Evolutionary conservation across 2,329 filamentous ascomycete species (phyloP).

Genomic region (Calonectria pseudoreteaudii): DNA sequence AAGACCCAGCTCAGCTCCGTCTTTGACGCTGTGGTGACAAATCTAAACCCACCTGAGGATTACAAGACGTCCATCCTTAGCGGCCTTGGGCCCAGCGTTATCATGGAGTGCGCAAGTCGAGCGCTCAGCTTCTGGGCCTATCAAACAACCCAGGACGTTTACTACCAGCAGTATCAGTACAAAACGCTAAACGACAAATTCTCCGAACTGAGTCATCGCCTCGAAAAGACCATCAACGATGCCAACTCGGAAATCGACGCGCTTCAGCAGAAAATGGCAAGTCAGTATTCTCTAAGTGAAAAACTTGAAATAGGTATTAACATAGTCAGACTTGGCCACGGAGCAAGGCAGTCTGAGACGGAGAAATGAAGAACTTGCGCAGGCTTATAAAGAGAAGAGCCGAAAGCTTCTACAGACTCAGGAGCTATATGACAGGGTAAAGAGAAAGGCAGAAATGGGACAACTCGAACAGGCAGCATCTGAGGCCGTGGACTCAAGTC

Average conservation of each 20-base stretch:
- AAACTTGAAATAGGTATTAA: constrained; percentile 13
- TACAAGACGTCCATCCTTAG: constrained; percentile 90
- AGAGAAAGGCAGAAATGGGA: constrained; percentile 64
- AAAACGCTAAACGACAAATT: constrained; percentile 81
- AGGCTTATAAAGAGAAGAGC: constrained; percentile 76
- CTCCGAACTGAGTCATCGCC: constrained; percentile 69
- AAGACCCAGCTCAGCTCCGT: constrained; percentile 73
- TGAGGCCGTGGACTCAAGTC: constrained; percentile 52
- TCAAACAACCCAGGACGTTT: constrained; percentile 85
- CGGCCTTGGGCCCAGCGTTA: constrained; percentile 81
- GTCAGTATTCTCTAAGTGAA: constrained; percentile 53
- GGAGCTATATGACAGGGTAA: constrained; percentile 71
- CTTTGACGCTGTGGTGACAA: constrained; percentile 79
- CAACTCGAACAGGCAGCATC: constrained; percentile 67
- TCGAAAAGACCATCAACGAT: constrained; percentile 80
- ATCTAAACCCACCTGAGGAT: constrained; percentile 84
- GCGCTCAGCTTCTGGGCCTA: constrained; percentile 89
- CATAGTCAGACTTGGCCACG: constrained; percentile 61
- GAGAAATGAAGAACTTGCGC: constrained; percentile 78
- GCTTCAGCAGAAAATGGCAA: constrained; percentile 73
- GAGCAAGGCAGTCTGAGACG: constrained; percentile 73
- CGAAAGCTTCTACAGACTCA: constrained; percentile 77
- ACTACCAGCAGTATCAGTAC: constrained; percentile 80
- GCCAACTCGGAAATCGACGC: constrained; percentile 78
- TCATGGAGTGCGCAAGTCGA: constrained; percentile 88